Evolutionary conservation across 768 basidiomycete genomes (phyloP).

Genomic region (Gelatoporia subvermispora): DNA sequence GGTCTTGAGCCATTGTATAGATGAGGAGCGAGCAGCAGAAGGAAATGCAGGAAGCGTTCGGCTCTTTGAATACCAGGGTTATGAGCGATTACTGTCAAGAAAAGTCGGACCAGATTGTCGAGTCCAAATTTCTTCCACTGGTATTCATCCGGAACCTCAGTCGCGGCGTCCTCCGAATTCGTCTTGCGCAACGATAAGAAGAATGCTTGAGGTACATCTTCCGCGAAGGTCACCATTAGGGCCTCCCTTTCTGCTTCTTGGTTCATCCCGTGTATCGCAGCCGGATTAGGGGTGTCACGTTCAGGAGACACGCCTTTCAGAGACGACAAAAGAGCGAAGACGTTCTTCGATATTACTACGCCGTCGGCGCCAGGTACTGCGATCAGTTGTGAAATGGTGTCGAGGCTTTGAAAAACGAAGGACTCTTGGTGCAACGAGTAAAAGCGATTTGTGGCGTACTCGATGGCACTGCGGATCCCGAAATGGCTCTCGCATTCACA

Average conservation of each 20-base stretch:
- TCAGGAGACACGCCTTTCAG: conserved; percentile 36
- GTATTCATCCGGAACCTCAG: conserved; percentile 46
- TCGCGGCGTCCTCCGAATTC: conserved; percentile 33
- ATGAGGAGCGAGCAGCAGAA: conserved; percentile 51
- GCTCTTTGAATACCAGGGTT: conserved; percentile 63
- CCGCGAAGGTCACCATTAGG: conserved; percentile 60
- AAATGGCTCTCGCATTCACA: conserved; percentile 51
- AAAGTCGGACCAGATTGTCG: conserved; percentile 64
- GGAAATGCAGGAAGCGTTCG: conserved; percentile 60
- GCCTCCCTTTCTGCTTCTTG: conserved; percentile 66
- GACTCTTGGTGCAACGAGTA: conserved; percentile 68
- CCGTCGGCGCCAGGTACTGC: conserved; percentile 43
- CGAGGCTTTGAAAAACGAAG: conserved; percentile 71
- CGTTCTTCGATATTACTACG: conserved; percentile 47
- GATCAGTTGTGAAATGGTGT: conserved; percentile 52
- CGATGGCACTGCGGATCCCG: conserved; percentile 62
- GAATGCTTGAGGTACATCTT: conserved; percentile 70
- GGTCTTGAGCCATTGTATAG: conserved; percentile 52
- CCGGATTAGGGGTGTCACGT: conserved; percentile 40
- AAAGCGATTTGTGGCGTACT: conserved; percentile 69
- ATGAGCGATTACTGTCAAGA: conserved; percentile 77
- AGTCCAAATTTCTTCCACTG: conserved; percentile 51
- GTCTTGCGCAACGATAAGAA: conserved; percentile 44
- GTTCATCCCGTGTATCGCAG: conserved; percentile 63
- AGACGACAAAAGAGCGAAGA: conserved; percentile 57